Evolutionary conservation across 139 green algal genomes (phyloP).

Genomic region (Chlamydomonas sp.): DNA sequence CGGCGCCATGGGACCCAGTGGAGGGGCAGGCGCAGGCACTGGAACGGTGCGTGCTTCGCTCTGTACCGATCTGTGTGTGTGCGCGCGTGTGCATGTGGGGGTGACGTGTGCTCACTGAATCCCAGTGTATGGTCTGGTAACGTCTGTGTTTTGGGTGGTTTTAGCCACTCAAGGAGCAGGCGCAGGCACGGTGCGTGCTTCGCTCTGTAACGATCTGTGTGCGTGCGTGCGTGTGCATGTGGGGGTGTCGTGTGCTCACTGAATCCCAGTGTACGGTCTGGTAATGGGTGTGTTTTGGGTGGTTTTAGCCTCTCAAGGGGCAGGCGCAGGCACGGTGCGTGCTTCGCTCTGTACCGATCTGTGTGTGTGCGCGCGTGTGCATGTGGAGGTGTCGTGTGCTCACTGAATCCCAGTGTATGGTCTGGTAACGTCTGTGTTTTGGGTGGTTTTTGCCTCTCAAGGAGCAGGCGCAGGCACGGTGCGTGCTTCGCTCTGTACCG

Average conservation of each 20-base stretch:
- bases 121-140: conserved; percentile 5
- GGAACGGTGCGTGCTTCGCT: conserved; percentile 19
- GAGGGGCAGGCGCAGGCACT: conserved; percentile 6
- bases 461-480: conserved; percentile 7
- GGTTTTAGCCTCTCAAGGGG: too few species aligned
- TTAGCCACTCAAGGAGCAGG: conserved; percentile 19
- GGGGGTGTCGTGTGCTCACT: too few species aligned
- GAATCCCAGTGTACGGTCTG: too few species aligned
- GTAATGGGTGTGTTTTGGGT: too few species aligned
- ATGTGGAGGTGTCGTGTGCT: background rate
- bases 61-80: conserved; percentile 5
- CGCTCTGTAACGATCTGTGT: background rate
- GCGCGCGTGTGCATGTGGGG: background rate
- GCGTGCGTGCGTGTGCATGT: too few species aligned
- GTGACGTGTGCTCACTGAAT: conserved; percentile 6
- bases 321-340: conserved; percentile 13
- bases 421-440: too few species aligned
- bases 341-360: too few species aligned
- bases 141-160: conserved; percentile 20
- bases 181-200: conserved; percentile 15
- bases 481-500: too few species aligned
- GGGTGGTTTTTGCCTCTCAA: too few species aligned
- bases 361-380: background rate
- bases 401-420: conserved; percentile 15
- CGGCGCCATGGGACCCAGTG: conserved; percentile 29